A percentile compares a stretch with the other conserved stretches of the same genome.
phyloP scores from a whole-genome alignment of 495 filamentous ascomycete species.

The Aspergillus carlsbadensis region DNA sequence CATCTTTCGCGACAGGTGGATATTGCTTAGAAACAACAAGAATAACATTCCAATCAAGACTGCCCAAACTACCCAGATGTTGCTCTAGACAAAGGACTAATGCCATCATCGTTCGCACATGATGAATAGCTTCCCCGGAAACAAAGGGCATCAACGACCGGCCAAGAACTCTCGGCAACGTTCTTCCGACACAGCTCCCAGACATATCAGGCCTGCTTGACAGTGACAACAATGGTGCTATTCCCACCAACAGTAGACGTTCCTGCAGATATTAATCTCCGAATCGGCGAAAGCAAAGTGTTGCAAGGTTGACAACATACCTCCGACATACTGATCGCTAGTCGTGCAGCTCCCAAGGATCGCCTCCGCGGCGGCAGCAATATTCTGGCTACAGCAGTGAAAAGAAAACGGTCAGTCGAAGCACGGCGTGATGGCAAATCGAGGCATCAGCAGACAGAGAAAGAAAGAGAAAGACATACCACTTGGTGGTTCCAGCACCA shows the following conservation, averaged over 20 bases:
- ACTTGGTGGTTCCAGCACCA: not conserved
- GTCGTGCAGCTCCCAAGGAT: slow-evolving; percentile 9
- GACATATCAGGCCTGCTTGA: too few species aligned
- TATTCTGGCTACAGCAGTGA: not conserved
- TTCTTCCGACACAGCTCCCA: too few species aligned
- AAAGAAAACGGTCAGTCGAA: not conserved
- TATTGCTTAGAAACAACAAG: too few species aligned
- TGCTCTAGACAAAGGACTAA: too few species aligned
- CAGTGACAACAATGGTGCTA: not conserved
- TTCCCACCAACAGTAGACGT: slow-evolving; percentile 3
- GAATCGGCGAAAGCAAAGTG: not conserved
- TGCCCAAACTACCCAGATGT: too few species aligned
- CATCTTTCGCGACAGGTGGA: too few species aligned
- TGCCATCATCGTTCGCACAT: too few species aligned
- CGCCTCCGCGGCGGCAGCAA: not conserved
- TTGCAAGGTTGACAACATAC: not conserved
- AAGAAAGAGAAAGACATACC: not conserved
- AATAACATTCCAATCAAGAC: too few species aligned
- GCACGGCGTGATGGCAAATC: not conserved
- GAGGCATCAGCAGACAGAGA: not conserved
- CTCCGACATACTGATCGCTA: slow-evolving; percentile 2
- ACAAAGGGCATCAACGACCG: too few species aligned
- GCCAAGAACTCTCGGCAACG: too few species aligned
- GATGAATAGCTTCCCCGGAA: too few species aligned
- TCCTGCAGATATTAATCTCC: not conserved